A percentile compares a stretch with the other conserved stretches of the same genome.
Evolutionary conservation across 495 filamentous ascomycete species (phyloP).

Genomic region (Penicillium taxi): DNA sequence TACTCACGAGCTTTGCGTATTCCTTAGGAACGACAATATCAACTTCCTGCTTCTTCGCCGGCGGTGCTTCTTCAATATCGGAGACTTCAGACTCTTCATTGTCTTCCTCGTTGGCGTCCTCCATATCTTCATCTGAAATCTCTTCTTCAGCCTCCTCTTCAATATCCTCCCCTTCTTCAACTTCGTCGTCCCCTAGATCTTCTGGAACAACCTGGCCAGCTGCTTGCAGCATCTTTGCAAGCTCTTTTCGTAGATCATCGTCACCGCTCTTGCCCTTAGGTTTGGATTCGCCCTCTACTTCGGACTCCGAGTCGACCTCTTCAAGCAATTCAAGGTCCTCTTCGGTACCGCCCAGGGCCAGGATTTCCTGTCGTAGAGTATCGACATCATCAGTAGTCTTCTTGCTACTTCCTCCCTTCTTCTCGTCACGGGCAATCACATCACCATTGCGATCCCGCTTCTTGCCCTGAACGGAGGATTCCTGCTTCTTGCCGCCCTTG

Average conservation of each 20-base stretch:
- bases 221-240: conserved; percentile 37
- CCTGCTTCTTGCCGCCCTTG: conserved; percentile 24
- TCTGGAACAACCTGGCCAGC: conserved; percentile 37
- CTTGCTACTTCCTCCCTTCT: conserved; percentile 19
- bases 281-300: conserved; percentile 42
- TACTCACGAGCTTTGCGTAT: conserved; percentile 37
- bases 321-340: conserved; percentile 63
- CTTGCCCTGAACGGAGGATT: conserved; percentile 29
- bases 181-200: conserved; percentile 38
- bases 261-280: conserved; percentile 23
- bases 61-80: conserved; percentile 16
- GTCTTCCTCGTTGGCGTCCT: conserved; percentile 38
- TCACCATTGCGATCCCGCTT: conserved; percentile 47
- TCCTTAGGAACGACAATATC: conserved; percentile 31
- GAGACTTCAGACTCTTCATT: conserved; percentile 29
- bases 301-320: conserved; percentile 53
- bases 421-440: conserved; percentile 34
- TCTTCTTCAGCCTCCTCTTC: conserved; percentile 25
- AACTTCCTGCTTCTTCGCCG: conserved; percentile 8
- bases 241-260: conserved; percentile 34
- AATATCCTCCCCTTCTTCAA: conserved; percentile 34
- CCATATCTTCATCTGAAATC: conserved; percentile 17
- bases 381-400: conserved; percentile 23
- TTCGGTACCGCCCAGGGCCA: conserved; percentile 68
- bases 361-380: conserved; percentile 59